These are phyloP conservation scores for Caryopteris hybrid DNA, from an alignment of 305 asterid species.

Conservation along the genomic window DNA sequence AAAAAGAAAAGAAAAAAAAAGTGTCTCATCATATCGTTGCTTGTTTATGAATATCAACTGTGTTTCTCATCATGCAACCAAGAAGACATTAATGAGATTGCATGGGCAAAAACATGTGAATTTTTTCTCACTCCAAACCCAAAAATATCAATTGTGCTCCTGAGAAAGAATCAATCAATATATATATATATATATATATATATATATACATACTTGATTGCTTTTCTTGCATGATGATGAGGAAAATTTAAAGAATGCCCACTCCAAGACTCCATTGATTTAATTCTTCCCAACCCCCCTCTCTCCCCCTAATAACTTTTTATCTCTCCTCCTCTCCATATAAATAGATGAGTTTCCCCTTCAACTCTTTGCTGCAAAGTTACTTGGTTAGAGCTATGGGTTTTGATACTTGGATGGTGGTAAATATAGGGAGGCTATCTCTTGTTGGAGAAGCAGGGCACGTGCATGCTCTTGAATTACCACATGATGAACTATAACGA, in stretches of 20 bases:
- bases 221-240: constrained; percentile 37
- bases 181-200: too few species aligned
- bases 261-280: constrained; percentile 78
- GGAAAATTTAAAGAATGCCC: constrained; percentile 59
- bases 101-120: constrained; percentile 36
- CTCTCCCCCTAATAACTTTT: neutral
- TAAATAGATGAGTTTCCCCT: constrained; percentile 31
- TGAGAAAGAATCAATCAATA: constrained; percentile 10
- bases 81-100: constrained; percentile 25
- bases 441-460: constrained; percentile 98
- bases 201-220: constrained; percentile 31
- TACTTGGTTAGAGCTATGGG: neutral
- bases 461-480: constrained; percentile 47
- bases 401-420: neutral
- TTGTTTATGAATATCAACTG: constrained; percentile 14
- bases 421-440: constrained; percentile 33
- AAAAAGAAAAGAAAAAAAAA: too few species aligned
- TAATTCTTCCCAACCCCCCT: constrained; percentile 19
- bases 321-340: constrained; percentile 19
- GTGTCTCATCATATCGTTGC: too few species aligned
- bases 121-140: constrained; percentile 19
- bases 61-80: constrained; percentile 19
- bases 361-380: neutral
- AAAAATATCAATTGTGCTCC: constrained; percentile 18
- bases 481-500: neutral